Evolutionary conservation across 768 basidiomycete species (phyloP).

Genomic region (Hydnum rufescens): DNA sequence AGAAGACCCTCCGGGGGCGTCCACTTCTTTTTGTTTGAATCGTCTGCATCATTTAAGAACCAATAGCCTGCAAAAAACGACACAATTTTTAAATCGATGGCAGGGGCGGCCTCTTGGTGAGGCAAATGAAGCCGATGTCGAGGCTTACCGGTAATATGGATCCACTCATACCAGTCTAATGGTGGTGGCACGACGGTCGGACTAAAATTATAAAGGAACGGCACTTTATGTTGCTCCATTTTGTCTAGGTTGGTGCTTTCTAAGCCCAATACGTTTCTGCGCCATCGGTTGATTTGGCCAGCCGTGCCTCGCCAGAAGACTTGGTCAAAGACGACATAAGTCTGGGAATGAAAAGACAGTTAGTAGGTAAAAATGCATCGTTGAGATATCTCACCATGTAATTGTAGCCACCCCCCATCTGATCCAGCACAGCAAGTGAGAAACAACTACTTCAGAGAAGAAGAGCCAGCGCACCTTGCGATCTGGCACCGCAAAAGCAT

Average conservation of each 20-base stretch:
- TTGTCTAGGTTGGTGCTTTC: conserved; percentile 74
- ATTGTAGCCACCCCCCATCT: conserved; percentile 96
- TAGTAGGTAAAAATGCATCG: not conserved
- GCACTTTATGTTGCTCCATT: conserved; percentile 94
- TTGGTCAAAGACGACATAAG: conserved; percentile 94
- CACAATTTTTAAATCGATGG: not conserved
- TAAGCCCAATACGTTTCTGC: conserved; percentile 54
- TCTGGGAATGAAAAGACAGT: conserved; percentile 23
- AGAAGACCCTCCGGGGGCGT: conserved; percentile 60
- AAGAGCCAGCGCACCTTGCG: conserved; percentile 40
- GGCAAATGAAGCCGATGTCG: not conserved
- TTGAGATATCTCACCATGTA: conserved; percentile 54
- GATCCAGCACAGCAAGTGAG: too few relatives aligned
- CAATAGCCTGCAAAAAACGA: conserved; percentile 67
- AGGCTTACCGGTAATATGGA: conserved; percentile 60
- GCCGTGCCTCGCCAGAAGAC: conserved; percentile 93
- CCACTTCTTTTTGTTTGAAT: conserved; percentile 70
- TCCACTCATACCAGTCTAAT: conserved; percentile 98
- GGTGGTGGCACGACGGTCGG: conserved; percentile 80
- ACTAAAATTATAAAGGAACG: conserved; percentile 96
- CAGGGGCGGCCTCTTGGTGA: not conserved
- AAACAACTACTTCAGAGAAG: too few relatives aligned
- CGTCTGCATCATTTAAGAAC: conserved; percentile 88
- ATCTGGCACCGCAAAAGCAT: conserved; percentile 95
- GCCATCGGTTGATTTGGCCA: conserved; percentile 89